A percentile compares a stretch with the other conserved stretches of the same genome.
phyloP scores from a whole-genome alignment of 805 yeast species.

The Wickerhamiella kurtzmanii region DNA sequence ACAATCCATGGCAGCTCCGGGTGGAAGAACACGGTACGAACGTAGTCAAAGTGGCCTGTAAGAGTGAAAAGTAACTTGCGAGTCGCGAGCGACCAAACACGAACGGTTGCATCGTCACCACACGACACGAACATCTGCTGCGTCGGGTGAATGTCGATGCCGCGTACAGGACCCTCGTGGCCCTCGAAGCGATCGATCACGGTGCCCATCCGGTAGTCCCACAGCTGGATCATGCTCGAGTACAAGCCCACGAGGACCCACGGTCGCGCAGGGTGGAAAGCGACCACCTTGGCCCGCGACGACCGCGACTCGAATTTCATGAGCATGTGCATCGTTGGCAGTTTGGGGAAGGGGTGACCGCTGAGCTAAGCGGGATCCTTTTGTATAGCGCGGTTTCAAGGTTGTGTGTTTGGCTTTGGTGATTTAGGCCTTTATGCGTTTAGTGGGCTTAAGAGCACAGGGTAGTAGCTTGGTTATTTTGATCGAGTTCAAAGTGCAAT shows the following conservation, averaged over 20 bases:
- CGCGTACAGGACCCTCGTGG: slow-evolving; percentile 96
- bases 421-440: too few relatives aligned
- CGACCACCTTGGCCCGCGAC: slow-evolving; percentile 93
- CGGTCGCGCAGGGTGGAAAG: slow-evolving; percentile 90
- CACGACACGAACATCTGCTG: slow-evolving; percentile 96
- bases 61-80: slow-evolving; percentile 85
- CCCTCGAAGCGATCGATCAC: slow-evolving; percentile 92
- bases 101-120: slow-evolving; percentile 90
- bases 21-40: slow-evolving; percentile 89
- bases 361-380: neutral
- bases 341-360: neutral
- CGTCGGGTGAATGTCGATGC: slow-evolving; percentile 92
- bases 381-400: neutral
- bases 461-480: too few relatives aligned
- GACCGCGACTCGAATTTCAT: slow-evolving; percentile 87
- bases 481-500: too few relatives aligned
- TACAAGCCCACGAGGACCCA: slow-evolving; percentile 93
- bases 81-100: slow-evolving; percentile 81
- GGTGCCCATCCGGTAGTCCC: slow-evolving; percentile 99
- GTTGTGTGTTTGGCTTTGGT: neutral
- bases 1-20: slow-evolving; percentile 95
- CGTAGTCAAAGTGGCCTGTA: slow-evolving; percentile 88
- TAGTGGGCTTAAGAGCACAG: too few relatives aligned
- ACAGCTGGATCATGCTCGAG: slow-evolving; percentile 95
- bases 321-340: slow-evolving; percentile 17